Conservation (phyloP, 306 rosid species). For the Purshia tridentata region DNA sequence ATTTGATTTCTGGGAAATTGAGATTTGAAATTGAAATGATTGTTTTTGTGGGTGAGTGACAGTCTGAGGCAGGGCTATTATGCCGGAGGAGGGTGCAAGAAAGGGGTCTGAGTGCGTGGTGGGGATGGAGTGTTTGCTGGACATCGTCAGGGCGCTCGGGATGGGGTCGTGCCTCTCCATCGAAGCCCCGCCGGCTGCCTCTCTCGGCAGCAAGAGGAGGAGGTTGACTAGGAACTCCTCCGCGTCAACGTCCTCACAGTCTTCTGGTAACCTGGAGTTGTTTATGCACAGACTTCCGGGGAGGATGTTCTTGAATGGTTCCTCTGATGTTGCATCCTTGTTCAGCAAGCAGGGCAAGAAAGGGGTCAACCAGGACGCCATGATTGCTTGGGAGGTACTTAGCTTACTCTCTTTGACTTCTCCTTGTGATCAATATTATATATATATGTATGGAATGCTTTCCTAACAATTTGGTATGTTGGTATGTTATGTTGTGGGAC, state of each 20-base stretch:
- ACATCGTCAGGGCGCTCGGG: constrained; percentile 82
- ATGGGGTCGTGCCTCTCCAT: constrained; percentile 81
- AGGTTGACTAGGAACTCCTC: neutral
- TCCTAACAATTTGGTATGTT: neutral
- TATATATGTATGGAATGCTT: too few species aligned
- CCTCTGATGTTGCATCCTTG: constrained; percentile 54
- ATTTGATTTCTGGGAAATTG: neutral
- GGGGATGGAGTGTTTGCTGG: constrained; percentile 79
- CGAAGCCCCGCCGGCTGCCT: constrained; percentile 18
- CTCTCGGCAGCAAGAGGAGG: constrained; percentile 31
- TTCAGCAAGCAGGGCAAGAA: constrained; percentile 67
- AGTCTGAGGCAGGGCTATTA: neutral
- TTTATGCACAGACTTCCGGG: constrained; percentile 55
- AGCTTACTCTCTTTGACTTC: neutral
- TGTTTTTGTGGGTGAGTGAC: neutral
- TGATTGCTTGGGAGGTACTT: constrained; percentile 91
- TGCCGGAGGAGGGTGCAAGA: constrained; percentile 43
- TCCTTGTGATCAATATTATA: neutral
- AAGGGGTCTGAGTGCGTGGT: constrained; percentile 63
- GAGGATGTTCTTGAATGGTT: constrained; percentile 64
- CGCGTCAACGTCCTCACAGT: neutral
- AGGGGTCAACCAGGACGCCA: constrained; percentile 81
- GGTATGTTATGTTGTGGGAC: too few species aligned
- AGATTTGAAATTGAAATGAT: neutral
- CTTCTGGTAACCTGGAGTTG: constrained; percentile 33